These are phyloP conservation scores for Boletus speciosus DNA, from an alignment of 768 basidiomycete species.

Conservation along the genomic window DNA sequence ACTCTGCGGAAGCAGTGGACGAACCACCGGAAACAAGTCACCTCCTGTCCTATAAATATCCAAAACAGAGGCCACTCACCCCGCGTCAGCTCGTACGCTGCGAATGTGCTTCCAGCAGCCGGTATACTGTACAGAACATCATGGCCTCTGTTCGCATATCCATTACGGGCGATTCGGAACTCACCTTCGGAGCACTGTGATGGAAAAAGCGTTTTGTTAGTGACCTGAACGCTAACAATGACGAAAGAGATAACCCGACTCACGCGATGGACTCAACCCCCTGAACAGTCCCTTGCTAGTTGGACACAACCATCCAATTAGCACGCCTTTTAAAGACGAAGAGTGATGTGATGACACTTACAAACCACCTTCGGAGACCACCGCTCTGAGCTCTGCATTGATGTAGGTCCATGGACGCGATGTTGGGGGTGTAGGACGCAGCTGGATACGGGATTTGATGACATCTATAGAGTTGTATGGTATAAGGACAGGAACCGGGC, in stretches of 20 bases:
- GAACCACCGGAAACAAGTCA: neutral
- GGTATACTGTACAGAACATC: slow-evolving; percentile 58
- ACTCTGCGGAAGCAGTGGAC: slow-evolving; percentile 9
- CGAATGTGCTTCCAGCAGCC: slow-evolving; percentile 87
- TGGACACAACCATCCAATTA: neutral
- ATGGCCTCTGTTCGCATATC: neutral
- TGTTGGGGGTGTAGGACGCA: slow-evolving; percentile 67
- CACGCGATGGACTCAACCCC: slow-evolving; percentile 74
- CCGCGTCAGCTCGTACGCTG: slow-evolving; percentile 81
- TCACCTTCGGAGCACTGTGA: slow-evolving; percentile 61
- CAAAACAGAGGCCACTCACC: slow-evolving; percentile 37
- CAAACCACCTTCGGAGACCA: slow-evolving; percentile 72
- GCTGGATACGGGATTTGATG: slow-evolving; percentile 86
- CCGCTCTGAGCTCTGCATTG: slow-evolving; percentile 56
- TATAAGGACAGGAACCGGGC: neutral
- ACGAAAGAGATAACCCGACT: slow-evolving; percentile 19
- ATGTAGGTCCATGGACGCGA: slow-evolving; percentile 80
- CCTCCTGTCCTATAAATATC: neutral
- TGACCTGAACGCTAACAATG: neutral
- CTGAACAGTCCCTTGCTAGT: slow-evolving; percentile 59
- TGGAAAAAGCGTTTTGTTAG: neutral
- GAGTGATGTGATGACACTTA: slow-evolving; percentile 36
- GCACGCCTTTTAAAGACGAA: neutral
- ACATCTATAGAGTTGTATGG: slow-evolving; percentile 53
- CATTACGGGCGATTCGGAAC: neutral